Evolutionary conservation across 2,329 filamentous ascomycete species (phyloP), one percentile per base, ranked within the genome.

Genomic region (Aotearoamyces nothofagi): DNA sequence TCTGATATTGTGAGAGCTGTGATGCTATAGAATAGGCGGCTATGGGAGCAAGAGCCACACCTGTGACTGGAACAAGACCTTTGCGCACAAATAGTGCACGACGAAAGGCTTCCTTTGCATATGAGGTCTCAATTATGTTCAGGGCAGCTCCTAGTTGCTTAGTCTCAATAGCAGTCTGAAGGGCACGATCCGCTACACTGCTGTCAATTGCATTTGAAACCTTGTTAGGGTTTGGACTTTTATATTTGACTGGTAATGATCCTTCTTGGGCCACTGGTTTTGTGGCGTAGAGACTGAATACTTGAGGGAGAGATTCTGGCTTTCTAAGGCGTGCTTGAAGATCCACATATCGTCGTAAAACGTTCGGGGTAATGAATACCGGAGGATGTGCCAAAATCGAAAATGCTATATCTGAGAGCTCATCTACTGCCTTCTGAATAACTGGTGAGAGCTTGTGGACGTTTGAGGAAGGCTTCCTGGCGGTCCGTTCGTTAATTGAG

Each of bases 61-160:
- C 61, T 10, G 63, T 49, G 6, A 62, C 57, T 1, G 80, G 79
- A 2, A 78, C 46, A 3, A 75, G 55, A 15, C 67, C 64, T 38
- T 69, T 67, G 32, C 68, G 69, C 36, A 86, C 46, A 13, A 82
- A 55, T 52, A 83, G 83, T 34, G 68, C 61, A 24, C 72, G 66
- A 26, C 63, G 59, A 50, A 72, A 86, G 12, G 81, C 76, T 9
- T 63, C 66, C 3, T 71, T 63, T 33, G 64, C 64, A 49, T 78
- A 83, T 17, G 73, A 69, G 28, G 66, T 68, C 37, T 83, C 72
- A 31, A 87, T 66, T 30, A 87, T 71, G 31, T 72, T 72, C 23
- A 96, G 66, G 4, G 83, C 78, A 3, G 86, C 67, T 14, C 77
- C 65, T 11, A 98, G 61, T 48, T 92, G 73, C 52, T 78, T 80